Base-by-base conservation (phyloP, 2,329 filamentous ascomycete species). In the Mariannaea sp. region DNA sequence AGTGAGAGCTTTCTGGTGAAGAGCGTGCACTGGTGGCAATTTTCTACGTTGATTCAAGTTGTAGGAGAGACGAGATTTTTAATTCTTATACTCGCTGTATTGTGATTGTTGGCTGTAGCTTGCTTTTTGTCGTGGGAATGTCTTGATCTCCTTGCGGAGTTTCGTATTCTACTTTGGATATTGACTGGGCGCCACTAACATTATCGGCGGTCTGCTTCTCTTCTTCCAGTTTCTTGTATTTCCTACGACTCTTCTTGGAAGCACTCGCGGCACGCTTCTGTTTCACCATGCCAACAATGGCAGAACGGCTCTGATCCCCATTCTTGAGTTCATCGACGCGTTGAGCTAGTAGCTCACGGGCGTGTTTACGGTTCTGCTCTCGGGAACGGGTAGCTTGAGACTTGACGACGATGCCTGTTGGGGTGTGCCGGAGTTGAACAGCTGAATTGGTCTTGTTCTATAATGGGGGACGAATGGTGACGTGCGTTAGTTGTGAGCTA, bases 381-480 rank as follows among this genome's bases (percentile, higher is more conserved):
- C 91, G 85, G 1, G 90, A 95, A 41, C 94, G 86, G 7, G 94
- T 97, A 16, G 88, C 91, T 74, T 99, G 94, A 50, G 85, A 93
- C 75, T 99, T 99, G 58, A 99, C 84, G 12, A 97, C 92, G 47
- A 97, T 85, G 56, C 93, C 93, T 1, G 92, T 96, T 5, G 93
- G 91, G 13, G 89, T 75, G 72, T 99, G 94, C 62, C 88, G 94
- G 29, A 99, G 80, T 71, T 99, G 94, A 2, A 97, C 93, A 30
- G 93, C 93, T 0, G 90, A 97, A 60, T 87, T 92, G 20, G 94
- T 99, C 84, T 99, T 99, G 75, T 99, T 99, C 88, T 87, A 56
- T 42, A 6, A 35, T 22, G 30, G 20, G n/a, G 12, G 16, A 38
- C 30, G 6, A 13, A 13, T 24, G 53, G 40, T n/a, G n/a, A n/a